phyloP scores from a whole-genome alignment of 352 stramenopile genomes.

The Phytophthora colocasiae region DNA sequence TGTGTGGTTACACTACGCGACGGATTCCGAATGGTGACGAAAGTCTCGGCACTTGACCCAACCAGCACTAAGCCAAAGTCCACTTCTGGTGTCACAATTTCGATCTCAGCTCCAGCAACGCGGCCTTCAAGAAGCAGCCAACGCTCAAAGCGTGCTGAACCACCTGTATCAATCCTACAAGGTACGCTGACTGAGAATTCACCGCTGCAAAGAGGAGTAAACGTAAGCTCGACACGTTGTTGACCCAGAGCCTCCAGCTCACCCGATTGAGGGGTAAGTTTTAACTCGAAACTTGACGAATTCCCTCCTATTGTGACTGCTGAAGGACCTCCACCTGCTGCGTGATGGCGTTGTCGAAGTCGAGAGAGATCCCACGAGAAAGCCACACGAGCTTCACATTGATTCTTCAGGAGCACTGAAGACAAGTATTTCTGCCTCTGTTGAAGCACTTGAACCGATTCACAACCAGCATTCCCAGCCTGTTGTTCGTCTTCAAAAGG shows the following conservation, averaged over 20 bases:
- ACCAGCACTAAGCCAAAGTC: slow-evolving; percentile 83
- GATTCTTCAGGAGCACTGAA: slow-evolving; percentile 38
- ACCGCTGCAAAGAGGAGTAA: slow-evolving; percentile 52
- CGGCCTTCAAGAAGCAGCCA: slow-evolving; percentile 64
- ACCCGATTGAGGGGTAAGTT: slow-evolving; percentile 25
- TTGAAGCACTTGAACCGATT: slow-evolving; percentile 19
- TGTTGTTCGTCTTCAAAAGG: slow-evolving; percentile 15
- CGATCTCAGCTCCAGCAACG: slow-evolving; percentile 48
- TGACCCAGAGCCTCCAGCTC: slow-evolving; percentile 30
- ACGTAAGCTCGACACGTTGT: slow-evolving; percentile 33
- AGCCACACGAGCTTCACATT: slow-evolving; percentile 35
- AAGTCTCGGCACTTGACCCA: slow-evolving; percentile 49
- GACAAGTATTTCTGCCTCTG: slow-evolving; percentile 19
- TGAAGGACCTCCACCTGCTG: slow-evolving; percentile 12
- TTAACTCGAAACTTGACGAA: slow-evolving; percentile 33
- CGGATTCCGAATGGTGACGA: slow-evolving; percentile 36
- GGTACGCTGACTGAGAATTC: slow-evolving; percentile 58
- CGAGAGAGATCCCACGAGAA: slow-evolving; percentile 44
- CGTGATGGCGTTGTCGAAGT: slow-evolving; percentile 25
- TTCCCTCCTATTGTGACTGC: slow-evolving; percentile 5
- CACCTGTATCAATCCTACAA: slow-evolving; percentile 31
- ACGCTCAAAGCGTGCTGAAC: slow-evolving; percentile 38
- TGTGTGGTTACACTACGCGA: slow-evolving; percentile 31
- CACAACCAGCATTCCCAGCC: slow-evolving; percentile 9
- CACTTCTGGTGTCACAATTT: slow-evolving; percentile 58